phyloP scores from a whole-genome alignment of 140 eudicot species.

The Senecio squalidus region DNA sequence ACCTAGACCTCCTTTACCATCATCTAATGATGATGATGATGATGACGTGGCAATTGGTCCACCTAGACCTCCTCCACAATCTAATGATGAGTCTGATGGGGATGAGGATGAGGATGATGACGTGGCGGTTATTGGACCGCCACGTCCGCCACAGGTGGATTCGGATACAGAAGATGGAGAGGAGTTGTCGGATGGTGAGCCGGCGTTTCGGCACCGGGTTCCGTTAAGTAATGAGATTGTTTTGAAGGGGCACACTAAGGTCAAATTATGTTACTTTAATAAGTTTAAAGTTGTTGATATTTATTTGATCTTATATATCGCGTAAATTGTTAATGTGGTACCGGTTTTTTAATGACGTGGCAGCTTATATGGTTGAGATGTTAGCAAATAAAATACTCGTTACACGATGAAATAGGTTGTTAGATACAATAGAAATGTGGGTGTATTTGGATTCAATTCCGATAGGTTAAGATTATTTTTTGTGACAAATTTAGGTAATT shows the following conservation, averaged over 20 bases:
- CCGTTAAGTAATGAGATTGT: conserved; percentile 92
- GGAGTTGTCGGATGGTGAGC: conserved; percentile 35
- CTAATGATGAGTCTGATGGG: conserved; percentile 3
- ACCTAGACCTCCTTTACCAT: conserved; percentile 45
- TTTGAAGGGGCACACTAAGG: conserved; percentile 93
- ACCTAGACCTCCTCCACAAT: conserved; percentile 38
- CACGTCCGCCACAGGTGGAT: conserved; percentile 63
- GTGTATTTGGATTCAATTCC: too few species aligned
- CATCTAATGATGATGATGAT: not conserved
- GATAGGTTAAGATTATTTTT: too few species aligned
- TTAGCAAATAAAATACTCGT: too few species aligned
- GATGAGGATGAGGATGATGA: conserved; percentile 30
- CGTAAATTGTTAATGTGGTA: too few species aligned
- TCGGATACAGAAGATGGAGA: conserved; percentile 27
- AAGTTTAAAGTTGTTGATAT: not conserved
- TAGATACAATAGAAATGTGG: too few species aligned
- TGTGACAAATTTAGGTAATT: too few species aligned
- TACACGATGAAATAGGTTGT: too few species aligned
- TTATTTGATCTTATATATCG: too few species aligned
- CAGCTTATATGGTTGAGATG: too few species aligned
- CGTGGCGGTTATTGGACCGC: conserved; percentile 53
- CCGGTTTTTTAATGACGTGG: too few species aligned
- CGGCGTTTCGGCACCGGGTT: conserved; percentile 38
- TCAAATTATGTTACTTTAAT: not conserved
- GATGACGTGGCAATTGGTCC: conserved; percentile 36